Conservation (phyloP, 164 flowering plant genomes). For the Piper betle region DNA sequence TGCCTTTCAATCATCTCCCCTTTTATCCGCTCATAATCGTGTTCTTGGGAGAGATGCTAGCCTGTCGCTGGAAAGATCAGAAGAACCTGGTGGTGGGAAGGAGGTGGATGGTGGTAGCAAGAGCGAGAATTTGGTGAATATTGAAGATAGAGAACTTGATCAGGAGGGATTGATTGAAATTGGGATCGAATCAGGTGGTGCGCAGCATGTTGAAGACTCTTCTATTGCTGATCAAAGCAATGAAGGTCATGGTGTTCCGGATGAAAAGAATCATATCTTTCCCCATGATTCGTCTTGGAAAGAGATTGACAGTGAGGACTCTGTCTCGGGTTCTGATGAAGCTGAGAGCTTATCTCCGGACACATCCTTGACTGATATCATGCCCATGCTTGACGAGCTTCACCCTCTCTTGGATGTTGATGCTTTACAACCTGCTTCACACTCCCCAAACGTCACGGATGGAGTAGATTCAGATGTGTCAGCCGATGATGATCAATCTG, state of each 20-base stretch:
- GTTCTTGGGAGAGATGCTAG: slow-evolving; percentile 34
- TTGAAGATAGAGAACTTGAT: slow-evolving; percentile 11
- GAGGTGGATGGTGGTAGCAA: slow-evolving; percentile 13
- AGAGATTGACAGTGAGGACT: slow-evolving; percentile 12
- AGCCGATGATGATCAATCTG: slow-evolving; percentile 22
- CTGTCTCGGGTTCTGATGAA: slow-evolving; percentile 50
- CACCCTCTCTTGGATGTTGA: slow-evolving; percentile 67
- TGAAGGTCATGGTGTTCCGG: not conserved
- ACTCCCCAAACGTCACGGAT: slow-evolving; percentile 27
- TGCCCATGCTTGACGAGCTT: slow-evolving; percentile 92
- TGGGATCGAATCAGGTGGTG: not conserved
- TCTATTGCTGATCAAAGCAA: not conserved
- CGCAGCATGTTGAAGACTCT: not conserved
- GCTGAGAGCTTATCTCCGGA: slow-evolving; percentile 88
- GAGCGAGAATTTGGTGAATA: slow-evolving; percentile 12
- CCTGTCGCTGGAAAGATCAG: slow-evolving; percentile 17
- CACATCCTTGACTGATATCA: slow-evolving; percentile 84
- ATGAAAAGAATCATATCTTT: slow-evolving; percentile 13
- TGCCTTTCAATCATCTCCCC: slow-evolving; percentile 23
- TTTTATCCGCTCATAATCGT: slow-evolving; percentile 9
- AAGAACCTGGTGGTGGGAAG: slow-evolving; percentile 7
- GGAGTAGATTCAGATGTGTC: slow-evolving; percentile 42
- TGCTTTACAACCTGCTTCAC: slow-evolving; percentile 26
- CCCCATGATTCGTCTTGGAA: slow-evolving; percentile 7
- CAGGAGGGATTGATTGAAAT: slow-evolving; percentile 12